Conservation (phyloP, 257 asterid genomes). For the Rubia yunnanensis region DNA sequence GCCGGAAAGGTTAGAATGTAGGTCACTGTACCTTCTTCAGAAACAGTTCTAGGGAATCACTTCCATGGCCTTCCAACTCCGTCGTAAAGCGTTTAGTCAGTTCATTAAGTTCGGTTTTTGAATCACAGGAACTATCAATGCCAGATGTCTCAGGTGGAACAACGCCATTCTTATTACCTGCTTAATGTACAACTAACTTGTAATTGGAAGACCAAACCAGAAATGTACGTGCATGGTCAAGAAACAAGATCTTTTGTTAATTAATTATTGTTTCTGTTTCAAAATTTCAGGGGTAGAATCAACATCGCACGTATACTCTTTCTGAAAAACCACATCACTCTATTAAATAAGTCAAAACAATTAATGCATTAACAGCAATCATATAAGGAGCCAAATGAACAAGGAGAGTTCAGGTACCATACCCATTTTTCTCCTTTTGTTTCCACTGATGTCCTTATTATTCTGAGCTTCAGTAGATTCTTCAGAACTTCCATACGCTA, state of each 20-base stretch:
- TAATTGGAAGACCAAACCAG: constrained; percentile 3
- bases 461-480: constrained; percentile 29
- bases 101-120: constrained; percentile 27
- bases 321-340: too few relatives aligned
- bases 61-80: constrained; percentile 25
- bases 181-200: constrained; percentile 17
- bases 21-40: constrained; percentile 42
- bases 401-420: background rate
- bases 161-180: constrained; percentile 34
- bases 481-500: constrained; percentile 43
- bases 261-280: background rate
- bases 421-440: constrained; percentile 81
- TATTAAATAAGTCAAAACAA: background rate
- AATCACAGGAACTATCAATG: constrained; percentile 16
- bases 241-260: background rate
- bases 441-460: constrained; percentile 31
- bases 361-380: background rate
- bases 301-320: too few relatives aligned
- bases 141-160: constrained; percentile 15
- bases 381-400: background rate
- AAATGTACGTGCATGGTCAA: background rate
- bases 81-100: constrained; percentile 15
- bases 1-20: constrained; percentile 5
- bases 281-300: too few relatives aligned
- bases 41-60: constrained; percentile 24